Conservation (phyloP, 2,329 filamentous ascomycete species). For the Bipolaris oryzae region DNA sequence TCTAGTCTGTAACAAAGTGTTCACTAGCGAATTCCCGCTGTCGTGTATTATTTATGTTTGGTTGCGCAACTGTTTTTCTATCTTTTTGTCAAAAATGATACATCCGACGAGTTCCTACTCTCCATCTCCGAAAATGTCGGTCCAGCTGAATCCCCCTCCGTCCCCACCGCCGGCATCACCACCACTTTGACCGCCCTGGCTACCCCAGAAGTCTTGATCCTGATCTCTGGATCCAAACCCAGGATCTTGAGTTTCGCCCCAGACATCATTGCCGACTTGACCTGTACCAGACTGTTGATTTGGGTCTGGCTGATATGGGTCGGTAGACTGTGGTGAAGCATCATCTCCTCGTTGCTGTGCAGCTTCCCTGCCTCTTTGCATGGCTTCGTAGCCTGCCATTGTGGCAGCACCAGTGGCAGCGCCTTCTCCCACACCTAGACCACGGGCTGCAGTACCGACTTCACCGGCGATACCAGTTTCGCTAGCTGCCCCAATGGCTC, state of each 20-base stretch:
- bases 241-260: slow-evolving; percentile 37
- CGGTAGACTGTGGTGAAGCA: slow-evolving; percentile 34
- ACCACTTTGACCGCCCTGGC: slow-evolving; percentile 34
- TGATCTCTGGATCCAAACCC: slow-evolving; percentile 26
- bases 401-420: slow-evolving; percentile 60
- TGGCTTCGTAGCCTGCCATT: slow-evolving; percentile 68
- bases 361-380: slow-evolving; percentile 58
- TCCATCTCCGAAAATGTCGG: slow-evolving; percentile 34
- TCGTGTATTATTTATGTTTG: no score
- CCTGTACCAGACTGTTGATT: slow-evolving; percentile 29
- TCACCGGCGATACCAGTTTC: slow-evolving; percentile 54
- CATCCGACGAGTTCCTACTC: slow-evolving; percentile 3
- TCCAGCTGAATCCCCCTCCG: slow-evolving; percentile 31
- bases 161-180: slow-evolving; percentile 42
- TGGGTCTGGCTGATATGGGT: slow-evolving; percentile 28
- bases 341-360: slow-evolving; percentile 28
- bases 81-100: slow-evolving; percentile 1
- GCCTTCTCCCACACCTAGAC: slow-evolving; percentile 51
- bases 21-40: no score
- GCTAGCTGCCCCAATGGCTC: slow-evolving; percentile 50
- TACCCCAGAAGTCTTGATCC: slow-evolving; percentile 41
- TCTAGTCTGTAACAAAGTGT: no score
- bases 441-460: slow-evolving; percentile 53
- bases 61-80: no score
- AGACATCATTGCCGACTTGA: slow-evolving; percentile 32